Conservation (phyloP, 176 grass and related monocot genomes). For the Oryza australiensis region DNA sequence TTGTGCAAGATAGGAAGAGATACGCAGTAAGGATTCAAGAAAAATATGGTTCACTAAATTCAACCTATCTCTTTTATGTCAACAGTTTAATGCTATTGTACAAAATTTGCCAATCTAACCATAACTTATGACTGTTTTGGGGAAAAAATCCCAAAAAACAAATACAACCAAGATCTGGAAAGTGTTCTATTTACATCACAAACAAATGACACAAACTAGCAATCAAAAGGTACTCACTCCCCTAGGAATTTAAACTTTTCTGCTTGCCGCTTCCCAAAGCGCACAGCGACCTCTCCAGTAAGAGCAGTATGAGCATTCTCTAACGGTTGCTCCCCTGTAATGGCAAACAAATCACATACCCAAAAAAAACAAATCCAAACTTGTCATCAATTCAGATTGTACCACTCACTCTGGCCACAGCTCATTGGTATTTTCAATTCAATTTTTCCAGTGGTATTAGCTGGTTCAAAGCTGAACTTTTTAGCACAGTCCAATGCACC, state of each 20-base stretch:
- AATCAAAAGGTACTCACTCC: slow-evolving; percentile 54
- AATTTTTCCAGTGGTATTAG: slow-evolving; percentile 23
- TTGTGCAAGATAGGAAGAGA: background rate
- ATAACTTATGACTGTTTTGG: background rate
- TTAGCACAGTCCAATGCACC: slow-evolving; percentile 63
- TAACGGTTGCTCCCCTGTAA: slow-evolving; percentile 46
- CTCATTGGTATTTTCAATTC: slow-evolving; percentile 12
- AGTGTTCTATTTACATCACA: background rate
- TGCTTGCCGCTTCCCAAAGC: slow-evolving; percentile 71
- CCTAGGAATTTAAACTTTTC: slow-evolving; percentile 83
- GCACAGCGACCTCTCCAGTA: slow-evolving; percentile 66
- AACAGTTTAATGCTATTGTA: background rate
- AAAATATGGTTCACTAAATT: background rate
- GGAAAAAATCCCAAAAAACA: background rate
- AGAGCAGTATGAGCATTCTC: slow-evolving; percentile 35
- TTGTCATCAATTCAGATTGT: slow-evolving; percentile 10
- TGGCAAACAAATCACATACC: slow-evolving; percentile 25
- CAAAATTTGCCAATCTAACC: background rate
- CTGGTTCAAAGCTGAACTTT: slow-evolving; percentile 67
- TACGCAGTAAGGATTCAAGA: background rate
- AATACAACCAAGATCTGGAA: background rate
- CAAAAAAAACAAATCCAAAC: background rate
- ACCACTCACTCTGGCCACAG: slow-evolving; percentile 45
- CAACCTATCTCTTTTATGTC: background rate
- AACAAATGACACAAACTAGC: slow-evolving; percentile 5